A percentile compares a stretch with the other conserved stretches of the same genome.
Evolutionary conservation across 208 protist genomes (phyloP).

Genomic region (Leptomonas pyrrhocoris): DNA sequence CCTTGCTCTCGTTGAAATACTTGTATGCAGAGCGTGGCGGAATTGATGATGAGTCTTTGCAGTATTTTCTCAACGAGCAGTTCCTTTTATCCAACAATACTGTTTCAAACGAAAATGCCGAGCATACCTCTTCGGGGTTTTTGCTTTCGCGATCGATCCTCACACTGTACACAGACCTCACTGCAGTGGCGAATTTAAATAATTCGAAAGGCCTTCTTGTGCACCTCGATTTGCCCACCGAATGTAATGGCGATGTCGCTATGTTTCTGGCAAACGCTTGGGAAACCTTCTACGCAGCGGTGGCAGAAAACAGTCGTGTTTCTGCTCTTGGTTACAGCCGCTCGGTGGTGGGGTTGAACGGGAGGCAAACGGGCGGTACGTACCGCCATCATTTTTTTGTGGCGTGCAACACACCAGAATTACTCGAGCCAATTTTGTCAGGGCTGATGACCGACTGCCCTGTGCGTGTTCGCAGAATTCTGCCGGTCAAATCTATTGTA

Average conservation of each 20-base stretch:
- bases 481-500: slow-evolving; percentile 53
- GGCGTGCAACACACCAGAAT: slow-evolving; percentile 35
- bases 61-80: slow-evolving; percentile 52
- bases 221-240: slow-evolving; percentile 55
- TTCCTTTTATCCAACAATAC: slow-evolving; percentile 57
- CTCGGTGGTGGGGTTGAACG: slow-evolving; percentile 42
- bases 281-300: slow-evolving; percentile 55
- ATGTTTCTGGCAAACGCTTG: slow-evolving; percentile 53
- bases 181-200: slow-evolving; percentile 46
- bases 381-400: slow-evolving; percentile 82
- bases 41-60: slow-evolving; percentile 52
- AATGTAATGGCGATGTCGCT: slow-evolving; percentile 45
- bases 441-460: slow-evolving; percentile 20
- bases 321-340: slow-evolving; percentile 59
- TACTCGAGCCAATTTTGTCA: slow-evolving; percentile 9
- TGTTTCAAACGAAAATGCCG: slow-evolving; percentile 9
- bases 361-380: slow-evolving; percentile 29
- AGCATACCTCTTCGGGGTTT: slow-evolving; percentile 57
- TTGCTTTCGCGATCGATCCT: slow-evolving; percentile 67
- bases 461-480: slow-evolving; percentile 33
- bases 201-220: slow-evolving; percentile 63
- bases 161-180: slow-evolving; percentile 45
- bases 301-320: slow-evolving; percentile 47
- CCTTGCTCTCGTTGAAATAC: slow-evolving; percentile 54
- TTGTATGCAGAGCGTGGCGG: slow-evolving; percentile 51